Conservation (phyloP, 2,329 filamentous ascomycete genomes). For the Ceratocystis destructans region DNA sequence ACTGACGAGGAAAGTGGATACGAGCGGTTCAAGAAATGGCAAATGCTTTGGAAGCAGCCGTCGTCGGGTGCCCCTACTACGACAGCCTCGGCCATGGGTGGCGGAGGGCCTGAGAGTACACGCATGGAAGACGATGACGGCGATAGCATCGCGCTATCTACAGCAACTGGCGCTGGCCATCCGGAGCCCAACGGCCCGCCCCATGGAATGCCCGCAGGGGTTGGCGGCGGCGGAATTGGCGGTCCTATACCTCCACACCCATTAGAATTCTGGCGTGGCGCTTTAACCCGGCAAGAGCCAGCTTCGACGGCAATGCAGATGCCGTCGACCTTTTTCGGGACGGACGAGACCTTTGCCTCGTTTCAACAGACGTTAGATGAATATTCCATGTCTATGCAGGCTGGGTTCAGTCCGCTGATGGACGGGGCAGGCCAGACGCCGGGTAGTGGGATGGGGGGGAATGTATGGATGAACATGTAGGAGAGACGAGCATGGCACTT, state of each 20-base stretch:
- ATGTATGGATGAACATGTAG: constrained; percentile 17
- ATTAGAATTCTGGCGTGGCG: constrained; percentile 16
- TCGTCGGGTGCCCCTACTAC: constrained; percentile 11
- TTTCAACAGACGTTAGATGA: constrained; percentile 30
- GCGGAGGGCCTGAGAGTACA: constrained; percentile 10
- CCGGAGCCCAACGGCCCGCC: not conserved
- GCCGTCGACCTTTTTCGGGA: constrained; percentile 27
- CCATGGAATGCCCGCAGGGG: not conserved
- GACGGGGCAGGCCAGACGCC: not conserved
- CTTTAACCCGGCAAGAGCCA: constrained; percentile 20
- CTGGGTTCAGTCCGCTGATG: constrained; percentile 9
- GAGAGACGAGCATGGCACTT: not conserved
- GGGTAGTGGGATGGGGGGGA: constrained; percentile 4
- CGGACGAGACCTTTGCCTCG: constrained; percentile 28
- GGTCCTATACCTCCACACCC: constrained; percentile 14
- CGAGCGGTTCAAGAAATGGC: constrained; percentile 38
- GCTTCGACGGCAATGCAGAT: constrained; percentile 23
- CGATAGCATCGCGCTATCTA: constrained; percentile 12
- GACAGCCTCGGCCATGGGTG: not conserved
- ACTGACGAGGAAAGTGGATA: constrained; percentile 30
- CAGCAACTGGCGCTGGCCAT: constrained; percentile 1
- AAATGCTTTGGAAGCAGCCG: constrained; percentile 31
- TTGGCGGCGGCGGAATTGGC: not conserved
- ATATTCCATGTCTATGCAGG: constrained; percentile 23
- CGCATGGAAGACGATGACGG: constrained; percentile 17